These are phyloP conservation scores for Wickerhamomyces queroliae DNA, from an alignment of 805 yeast genomes.

Conservation along the genomic window DNA sequence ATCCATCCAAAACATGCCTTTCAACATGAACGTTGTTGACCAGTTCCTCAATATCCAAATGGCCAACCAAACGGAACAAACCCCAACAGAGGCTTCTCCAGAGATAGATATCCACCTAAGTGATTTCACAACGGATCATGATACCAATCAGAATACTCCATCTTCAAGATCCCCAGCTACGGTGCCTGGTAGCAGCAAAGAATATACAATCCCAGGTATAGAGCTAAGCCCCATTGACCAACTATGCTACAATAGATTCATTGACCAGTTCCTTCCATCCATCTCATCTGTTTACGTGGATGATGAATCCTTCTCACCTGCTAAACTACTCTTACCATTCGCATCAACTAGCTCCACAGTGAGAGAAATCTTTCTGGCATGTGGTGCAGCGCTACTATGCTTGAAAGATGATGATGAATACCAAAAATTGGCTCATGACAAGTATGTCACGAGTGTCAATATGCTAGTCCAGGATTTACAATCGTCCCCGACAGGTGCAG, in stretches of 20 bases:
- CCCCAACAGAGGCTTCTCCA: background rate
- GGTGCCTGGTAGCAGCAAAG: background rate
- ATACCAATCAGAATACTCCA: too few species aligned
- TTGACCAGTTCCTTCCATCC: constrained; percentile 15
- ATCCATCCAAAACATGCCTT: background rate
- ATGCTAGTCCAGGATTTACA: constrained; percentile 15
- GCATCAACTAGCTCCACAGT: constrained; percentile 12
- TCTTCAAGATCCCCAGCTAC: too few species aligned
- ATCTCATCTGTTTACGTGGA: constrained; percentile 17
- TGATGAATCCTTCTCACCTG: constrained; percentile 15
- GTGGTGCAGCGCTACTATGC: constrained; percentile 21
- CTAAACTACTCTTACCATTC: constrained; percentile 13
- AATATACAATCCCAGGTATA: background rate
- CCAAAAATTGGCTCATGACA: constrained; percentile 9
- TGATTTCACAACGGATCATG: too few species aligned
- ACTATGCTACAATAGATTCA: constrained; percentile 16
- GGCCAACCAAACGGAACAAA: constrained; percentile 1
- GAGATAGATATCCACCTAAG: too few species aligned
- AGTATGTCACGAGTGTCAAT: constrained; percentile 16
- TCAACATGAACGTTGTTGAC: constrained; percentile 8
- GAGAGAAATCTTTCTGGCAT: constrained; percentile 18
- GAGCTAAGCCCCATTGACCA: background rate
- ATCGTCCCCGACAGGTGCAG: constrained; percentile 16
- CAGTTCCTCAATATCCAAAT: constrained; percentile 19
- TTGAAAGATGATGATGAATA: constrained; percentile 15